Evolutionary conservation across 2,329 filamentous ascomycete genomes (phyloP).

Genomic region (Penicillium frequentans): DNA sequence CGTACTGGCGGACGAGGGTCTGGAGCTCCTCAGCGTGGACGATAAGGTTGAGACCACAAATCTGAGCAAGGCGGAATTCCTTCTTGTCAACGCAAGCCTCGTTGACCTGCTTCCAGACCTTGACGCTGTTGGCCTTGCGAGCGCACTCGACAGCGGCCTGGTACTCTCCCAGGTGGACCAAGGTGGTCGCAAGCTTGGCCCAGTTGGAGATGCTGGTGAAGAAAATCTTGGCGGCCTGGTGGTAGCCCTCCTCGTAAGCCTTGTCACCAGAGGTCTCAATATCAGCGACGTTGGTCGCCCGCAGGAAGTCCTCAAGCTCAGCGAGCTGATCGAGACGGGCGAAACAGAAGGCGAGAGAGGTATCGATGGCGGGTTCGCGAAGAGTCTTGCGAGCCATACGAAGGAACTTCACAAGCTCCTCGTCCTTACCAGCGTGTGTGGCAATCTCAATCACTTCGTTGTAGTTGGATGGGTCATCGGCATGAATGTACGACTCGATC

Average conservation of each 20-base stretch:
- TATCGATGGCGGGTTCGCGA: slow-evolving; percentile 90
- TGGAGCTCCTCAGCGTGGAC: slow-evolving; percentile 95
- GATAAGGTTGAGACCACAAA: slow-evolving; percentile 97
- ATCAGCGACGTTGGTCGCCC: slow-evolving; percentile 89
- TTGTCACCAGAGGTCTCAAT: slow-evolving; percentile 97
- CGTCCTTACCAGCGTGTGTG: slow-evolving; percentile 93
- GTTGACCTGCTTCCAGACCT: slow-evolving; percentile 99
- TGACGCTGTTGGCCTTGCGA: slow-evolving; percentile 97
- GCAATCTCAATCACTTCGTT: slow-evolving; percentile 94
- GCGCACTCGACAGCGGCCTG: slow-evolving; percentile 97
- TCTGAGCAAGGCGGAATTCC: slow-evolving; percentile 97
- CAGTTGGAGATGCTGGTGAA: slow-evolving; percentile 98
- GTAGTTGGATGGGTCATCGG: slow-evolving; percentile 89
- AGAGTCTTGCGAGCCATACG: slow-evolving; percentile 97
- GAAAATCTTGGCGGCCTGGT: slow-evolving; percentile 98
- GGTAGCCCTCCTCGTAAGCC: slow-evolving; percentile 90
- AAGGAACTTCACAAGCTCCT: slow-evolving; percentile 93
- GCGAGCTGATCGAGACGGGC: slow-evolving; percentile 87
- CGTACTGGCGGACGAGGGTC: slow-evolving; percentile 93
- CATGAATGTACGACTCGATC: slow-evolving; percentile 97
- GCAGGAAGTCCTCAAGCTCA: slow-evolving; percentile 95
- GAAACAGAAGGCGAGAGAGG: slow-evolving; percentile 88
- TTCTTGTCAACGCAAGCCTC: slow-evolving; percentile 95
- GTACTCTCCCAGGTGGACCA: slow-evolving; percentile 96
- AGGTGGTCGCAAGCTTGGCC: slow-evolving; percentile 96